Evolutionary conservation across 306 rosid genomes (phyloP), one percentile per base, ranked within the genome.

Genomic region (Quercus bicolor): DNA sequence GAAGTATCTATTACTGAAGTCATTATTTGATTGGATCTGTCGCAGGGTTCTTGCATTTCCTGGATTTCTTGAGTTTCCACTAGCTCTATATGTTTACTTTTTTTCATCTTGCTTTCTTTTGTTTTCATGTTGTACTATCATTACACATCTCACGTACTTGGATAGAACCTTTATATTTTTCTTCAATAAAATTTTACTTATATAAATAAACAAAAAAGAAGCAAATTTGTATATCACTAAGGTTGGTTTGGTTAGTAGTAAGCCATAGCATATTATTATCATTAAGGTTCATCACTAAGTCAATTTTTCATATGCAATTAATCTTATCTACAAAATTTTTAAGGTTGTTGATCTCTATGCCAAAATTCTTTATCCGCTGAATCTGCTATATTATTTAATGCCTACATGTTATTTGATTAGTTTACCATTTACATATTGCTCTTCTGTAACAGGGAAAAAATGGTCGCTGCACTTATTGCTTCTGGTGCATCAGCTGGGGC

Each of bases 401-500:
- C 52, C 55, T 19, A 52, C 24, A 74, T n/a, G 59, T 74, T 69
- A 61, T 70, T 21, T 68, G 55, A 54, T 71, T 66, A 40, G 52
- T 74, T 52, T 34, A 62, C 56, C 28, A 54, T 77, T 84, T 69
- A 88, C 79, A 31, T 64, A 28, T 52, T 72, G 18, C 76, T 81
- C 52, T 57, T 71, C 73, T 66, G 75, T 79, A 68, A 75, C 74
- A 96, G 99, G 93, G 97, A 93, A 83, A 91, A 93, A 86, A 90
- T 89, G 94, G 96, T 90, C 75, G 96, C 96, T 28, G 85, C 90
- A 76, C 96, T 96, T 65, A 68, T 91, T 68, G 96, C 98, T 69
- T 87, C 99, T 23, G 96, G 93, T 82, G 99, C 99, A 72, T 91
- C 87, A 81, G 96, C 99, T 74, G 97, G 97, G 56, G 98, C 99